Percentiles rank a stretch among this genome's conserved stretches.
phyloP scores from a whole-genome alignment of 2,329 filamentous ascomycete species.

The Hypoxylon sp. region DNA sequence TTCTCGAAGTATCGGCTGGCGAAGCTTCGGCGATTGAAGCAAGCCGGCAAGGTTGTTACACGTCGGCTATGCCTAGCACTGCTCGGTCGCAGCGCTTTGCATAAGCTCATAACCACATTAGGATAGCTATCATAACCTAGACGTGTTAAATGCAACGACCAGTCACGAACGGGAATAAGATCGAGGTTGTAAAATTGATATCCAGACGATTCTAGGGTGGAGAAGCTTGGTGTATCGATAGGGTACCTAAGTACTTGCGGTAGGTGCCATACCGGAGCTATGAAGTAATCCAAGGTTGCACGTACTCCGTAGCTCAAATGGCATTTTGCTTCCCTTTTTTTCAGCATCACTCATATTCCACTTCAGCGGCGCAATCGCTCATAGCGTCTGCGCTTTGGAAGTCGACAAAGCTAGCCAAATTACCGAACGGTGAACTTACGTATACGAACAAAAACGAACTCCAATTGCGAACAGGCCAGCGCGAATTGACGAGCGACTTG shows the following conservation, averaged over 20 bases:
- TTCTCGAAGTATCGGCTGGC: constrained; percentile 17
- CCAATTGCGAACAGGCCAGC: background rate
- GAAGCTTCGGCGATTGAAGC: constrained; percentile 25
- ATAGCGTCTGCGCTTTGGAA: background rate
- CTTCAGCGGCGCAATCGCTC: background rate
- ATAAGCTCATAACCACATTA: constrained; percentile 47
- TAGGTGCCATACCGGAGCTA: background rate
- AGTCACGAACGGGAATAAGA: background rate
- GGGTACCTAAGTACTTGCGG: no score
- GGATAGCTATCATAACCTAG: background rate
- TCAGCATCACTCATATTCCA: no score
- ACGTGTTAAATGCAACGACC: background rate
- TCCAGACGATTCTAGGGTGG: background rate
- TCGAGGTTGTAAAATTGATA: constrained; percentile 1
- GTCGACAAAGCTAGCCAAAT: background rate
- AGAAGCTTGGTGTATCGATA: background rate
- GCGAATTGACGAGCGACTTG: background rate
- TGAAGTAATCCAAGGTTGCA: constrained; percentile 11
- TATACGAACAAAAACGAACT: background rate
- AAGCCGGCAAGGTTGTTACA: constrained; percentile 11
- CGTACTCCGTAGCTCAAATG: constrained; percentile 8
- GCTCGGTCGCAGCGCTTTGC: constrained; percentile 39
- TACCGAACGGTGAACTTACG: background rate
- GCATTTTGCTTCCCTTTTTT: constrained; percentile 10
- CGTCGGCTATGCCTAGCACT: constrained; percentile 32